These are phyloP conservation scores for Singerocomus rubriflavus DNA, from an alignment of 1,284 basidiomycete genomes.

Conservation along the genomic window DNA sequence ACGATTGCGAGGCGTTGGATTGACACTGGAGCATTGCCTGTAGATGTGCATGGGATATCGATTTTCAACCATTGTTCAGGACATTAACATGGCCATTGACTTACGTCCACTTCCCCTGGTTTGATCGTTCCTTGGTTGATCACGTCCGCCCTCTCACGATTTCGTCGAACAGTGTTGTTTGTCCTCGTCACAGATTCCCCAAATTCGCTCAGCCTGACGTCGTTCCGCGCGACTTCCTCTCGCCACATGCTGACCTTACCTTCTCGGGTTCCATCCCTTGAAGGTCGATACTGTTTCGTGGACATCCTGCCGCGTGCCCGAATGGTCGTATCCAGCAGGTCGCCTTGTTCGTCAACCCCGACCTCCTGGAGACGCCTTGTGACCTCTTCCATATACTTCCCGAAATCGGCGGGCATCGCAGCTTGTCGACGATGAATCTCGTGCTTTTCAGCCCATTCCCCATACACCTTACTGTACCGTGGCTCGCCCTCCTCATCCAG, in stretches of 20 bases:
- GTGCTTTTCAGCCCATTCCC: conserved; percentile 31
- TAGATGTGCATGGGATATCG: background rate
- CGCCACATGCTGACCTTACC: conserved; percentile 52
- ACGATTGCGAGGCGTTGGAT: conserved; percentile 23
- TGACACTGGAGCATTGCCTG: conserved; percentile 20
- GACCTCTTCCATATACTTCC: conserved; percentile 47
- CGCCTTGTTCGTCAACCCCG: conserved; percentile 32
- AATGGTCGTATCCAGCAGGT: conserved; percentile 18
- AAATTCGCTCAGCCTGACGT: conserved; percentile 19
- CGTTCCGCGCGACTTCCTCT: conserved; percentile 45
- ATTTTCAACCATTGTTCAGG: background rate
- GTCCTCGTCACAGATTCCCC: conserved; percentile 23
- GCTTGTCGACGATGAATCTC: conserved; percentile 26
- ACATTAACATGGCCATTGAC: background rate
- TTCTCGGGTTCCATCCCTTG: conserved; percentile 25
- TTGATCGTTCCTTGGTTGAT: conserved; percentile 15
- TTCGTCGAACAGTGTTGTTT: conserved; percentile 12
- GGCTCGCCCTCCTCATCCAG: conserved; percentile 8
- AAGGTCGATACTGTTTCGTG: conserved; percentile 7
- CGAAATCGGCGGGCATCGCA: conserved; percentile 32
- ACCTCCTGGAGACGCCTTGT: conserved; percentile 42
- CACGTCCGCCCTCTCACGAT: conserved; percentile 9
- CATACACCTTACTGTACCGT: conserved; percentile 31
- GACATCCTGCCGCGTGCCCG: conserved; percentile 5
- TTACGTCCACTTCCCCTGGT: conserved; percentile 24